A percentile compares a stretch with the other conserved stretches of the same genome.
These are phyloP conservation scores for Pelargonium myrrhifolium DNA, from an alignment of 441 rosid genomes.

Conservation along the genomic window DNA sequence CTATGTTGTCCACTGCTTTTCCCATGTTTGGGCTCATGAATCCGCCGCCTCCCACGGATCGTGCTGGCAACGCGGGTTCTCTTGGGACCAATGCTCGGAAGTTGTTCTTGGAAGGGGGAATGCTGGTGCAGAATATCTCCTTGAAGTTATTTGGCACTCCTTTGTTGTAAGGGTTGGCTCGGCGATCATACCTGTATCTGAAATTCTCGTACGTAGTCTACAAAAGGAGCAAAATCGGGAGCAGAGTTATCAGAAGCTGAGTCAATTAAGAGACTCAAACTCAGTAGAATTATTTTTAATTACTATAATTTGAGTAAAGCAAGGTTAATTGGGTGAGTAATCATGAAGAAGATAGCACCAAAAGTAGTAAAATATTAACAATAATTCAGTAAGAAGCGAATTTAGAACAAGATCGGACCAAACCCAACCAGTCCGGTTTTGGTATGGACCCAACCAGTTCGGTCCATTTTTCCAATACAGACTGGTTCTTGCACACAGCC, in stretches of 20 bases:
- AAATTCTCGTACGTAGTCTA: conserved; percentile 95
- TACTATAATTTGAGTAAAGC: too few species aligned
- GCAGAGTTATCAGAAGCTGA: neutral
- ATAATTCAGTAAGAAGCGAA: too few species aligned
- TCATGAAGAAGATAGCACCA: neutral
- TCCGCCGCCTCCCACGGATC: conserved; percentile 41
- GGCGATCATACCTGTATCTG: conserved; percentile 68
- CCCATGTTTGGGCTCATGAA: conserved; percentile 92
- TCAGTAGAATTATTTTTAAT: too few species aligned
- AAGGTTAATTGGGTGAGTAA: too few species aligned
- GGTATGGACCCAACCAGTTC: too few species aligned
- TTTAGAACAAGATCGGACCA: too few species aligned
- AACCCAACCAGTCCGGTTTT: too few species aligned
- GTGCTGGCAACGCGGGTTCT: conserved; percentile 52
- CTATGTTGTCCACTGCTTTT: conserved; percentile 66
- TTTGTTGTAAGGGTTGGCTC: conserved; percentile 66
- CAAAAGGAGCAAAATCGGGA: conserved; percentile 12
- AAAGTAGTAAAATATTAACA: too few species aligned
- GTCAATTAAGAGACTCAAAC: neutral
- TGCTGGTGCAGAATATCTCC: conserved; percentile 41
- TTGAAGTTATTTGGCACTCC: conserved; percentile 58
- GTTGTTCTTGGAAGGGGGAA: conserved; percentile 33
- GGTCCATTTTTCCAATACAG: too few species aligned
- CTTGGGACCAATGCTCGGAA: conserved; percentile 58
- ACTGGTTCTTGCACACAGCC: too few species aligned